These are phyloP conservation scores for Chytridium lagenaria DNA, from an alignment of 371 early-diverging fungal species.

Conservation along the genomic window DNA sequence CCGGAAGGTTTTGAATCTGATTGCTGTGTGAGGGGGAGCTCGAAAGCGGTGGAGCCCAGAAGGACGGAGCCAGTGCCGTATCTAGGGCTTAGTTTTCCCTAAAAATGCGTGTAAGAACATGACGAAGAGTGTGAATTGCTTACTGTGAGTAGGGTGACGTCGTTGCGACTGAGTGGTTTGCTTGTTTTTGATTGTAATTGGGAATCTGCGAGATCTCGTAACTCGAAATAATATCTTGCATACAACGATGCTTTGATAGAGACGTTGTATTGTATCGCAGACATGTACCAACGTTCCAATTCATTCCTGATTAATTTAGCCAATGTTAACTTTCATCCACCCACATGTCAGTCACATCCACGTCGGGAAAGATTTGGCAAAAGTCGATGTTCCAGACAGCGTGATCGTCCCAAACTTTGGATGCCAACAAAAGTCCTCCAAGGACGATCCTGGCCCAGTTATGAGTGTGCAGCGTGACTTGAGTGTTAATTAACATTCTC, in stretches of 20 bases:
- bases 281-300: conserved; percentile 67
- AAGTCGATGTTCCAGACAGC: conserved; percentile 88
- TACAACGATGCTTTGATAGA: conserved; percentile 64
- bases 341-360: conserved; percentile 64
- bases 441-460: conserved; percentile 80
- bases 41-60: background rate
- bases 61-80: background rate
- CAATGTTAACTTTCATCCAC: conserved; percentile 1
- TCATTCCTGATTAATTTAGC: conserved; percentile 44
- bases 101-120: background rate
- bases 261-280: conserved; percentile 65
- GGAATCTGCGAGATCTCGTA: conserved; percentile 56
- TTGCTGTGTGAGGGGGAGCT: too few species aligned
- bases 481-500: conserved; percentile 69
- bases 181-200: conserved; percentile 36
- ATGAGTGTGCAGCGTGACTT: conserved; percentile 64
- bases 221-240: conserved; percentile 64
- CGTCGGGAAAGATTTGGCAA: conserved; percentile 77
- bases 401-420: conserved; percentile 89
- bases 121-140: background rate
- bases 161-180: conserved; percentile 35
- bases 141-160: conserved; percentile 25
- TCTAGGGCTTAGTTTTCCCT: conserved; percentile 16
- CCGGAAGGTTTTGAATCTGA: too few species aligned
- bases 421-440: conserved; percentile 70